Conservation (phyloP, 148 eudicot genomes). For the Chenopodium album region DNA sequence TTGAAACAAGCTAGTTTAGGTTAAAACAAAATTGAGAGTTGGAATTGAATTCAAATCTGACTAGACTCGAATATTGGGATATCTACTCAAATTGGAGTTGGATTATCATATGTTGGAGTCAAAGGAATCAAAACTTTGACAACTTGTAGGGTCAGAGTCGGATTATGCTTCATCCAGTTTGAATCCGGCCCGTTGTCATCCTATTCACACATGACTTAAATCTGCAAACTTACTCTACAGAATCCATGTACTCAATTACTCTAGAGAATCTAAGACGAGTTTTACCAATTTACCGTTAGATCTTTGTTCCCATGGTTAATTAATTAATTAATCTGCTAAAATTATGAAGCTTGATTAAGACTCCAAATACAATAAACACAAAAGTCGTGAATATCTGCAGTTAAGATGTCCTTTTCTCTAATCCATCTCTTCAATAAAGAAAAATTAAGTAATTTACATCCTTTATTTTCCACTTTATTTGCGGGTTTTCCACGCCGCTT, state of each 20-base stretch:
- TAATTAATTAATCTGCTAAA: not conserved
- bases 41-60: no score
- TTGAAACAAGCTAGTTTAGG: no score
- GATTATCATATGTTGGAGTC: no score
- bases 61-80: no score
- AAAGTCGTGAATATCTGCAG: constrained; percentile 10
- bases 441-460: not conserved
- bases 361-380: not conserved
- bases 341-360: constrained; percentile 4
- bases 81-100: no score
- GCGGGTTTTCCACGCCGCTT: constrained; percentile 13
- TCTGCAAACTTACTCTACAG: no score
- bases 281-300: not conserved
- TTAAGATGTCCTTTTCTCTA: constrained; percentile 15
- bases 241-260: not conserved
- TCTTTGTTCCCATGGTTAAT: not conserved
- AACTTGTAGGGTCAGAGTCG: no score
- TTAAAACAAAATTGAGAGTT: no score
- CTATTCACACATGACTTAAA: no score
- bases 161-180: no score
- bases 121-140: no score
- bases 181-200: no score
- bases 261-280: not conserved
- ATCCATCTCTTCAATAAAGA: not conserved
- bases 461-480: not conserved